Base-by-base conservation (phyloP, 2,329 filamentous ascomycete species). In the Aspergillus tamarii region DNA sequence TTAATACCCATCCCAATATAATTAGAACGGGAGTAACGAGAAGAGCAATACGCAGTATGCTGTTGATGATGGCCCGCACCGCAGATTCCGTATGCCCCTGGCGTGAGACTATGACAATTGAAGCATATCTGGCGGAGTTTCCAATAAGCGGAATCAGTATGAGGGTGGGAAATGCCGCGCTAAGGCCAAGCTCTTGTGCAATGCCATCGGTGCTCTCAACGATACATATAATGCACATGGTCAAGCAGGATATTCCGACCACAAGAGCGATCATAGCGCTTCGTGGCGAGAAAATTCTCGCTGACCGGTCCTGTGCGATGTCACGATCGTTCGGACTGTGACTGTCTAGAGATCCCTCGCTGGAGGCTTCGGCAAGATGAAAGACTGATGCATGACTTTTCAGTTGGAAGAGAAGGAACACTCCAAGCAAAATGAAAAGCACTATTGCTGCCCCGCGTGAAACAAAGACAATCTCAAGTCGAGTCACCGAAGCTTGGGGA, bases 331-430 rank as follows among this genome's bases (percentile, higher is more conserved):
- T 12, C 14, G 14, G 10, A 14, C 16, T 19, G 12, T 36, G 52
- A 23, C 26, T 14, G 23, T 8, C 52, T 23, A 14, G n/a, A 8
- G 52, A n/a, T 11, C 6, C 4, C 14, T 54, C 52, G 7, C 52
- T 23, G 7, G 30, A 54, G 2, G n/a, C 32, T 34, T 50, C 57
- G 55, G 32, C 60, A n/a, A 45, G 26, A 32, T 57, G 60, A n/a
- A 69, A 69, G 36, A 69, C 63, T 7, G 46, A 36, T 8, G 65
- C 65, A 48, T 69, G 67, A 2, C 66, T 67, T 4, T 62, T 39
- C 39, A 68, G 63, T 10, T 66, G 61, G 30, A 69, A 69, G 12
- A 66, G 28, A 4, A 69, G 65, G 9, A 66, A 69, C 4, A 54
- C 60, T 2, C 60, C 19, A 6, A 67, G 56, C 0, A 69, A 55